These are phyloP conservation scores for Apocynum venetum DNA, from an alignment of 257 asterid species.

Conservation along the genomic window DNA sequence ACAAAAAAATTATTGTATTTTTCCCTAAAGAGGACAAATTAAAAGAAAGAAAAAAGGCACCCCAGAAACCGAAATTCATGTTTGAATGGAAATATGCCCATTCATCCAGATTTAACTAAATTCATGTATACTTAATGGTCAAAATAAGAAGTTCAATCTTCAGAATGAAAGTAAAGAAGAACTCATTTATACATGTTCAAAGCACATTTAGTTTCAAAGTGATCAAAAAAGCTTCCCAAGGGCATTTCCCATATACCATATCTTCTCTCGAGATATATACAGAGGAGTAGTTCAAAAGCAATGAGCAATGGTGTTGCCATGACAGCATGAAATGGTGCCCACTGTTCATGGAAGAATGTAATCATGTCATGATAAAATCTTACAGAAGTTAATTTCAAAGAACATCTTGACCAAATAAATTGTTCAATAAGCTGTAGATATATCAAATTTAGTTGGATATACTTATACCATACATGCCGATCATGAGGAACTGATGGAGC, in stretches of 20 bases:
- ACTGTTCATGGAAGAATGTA: conserved; percentile 48
- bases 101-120: background rate
- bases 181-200: background rate
- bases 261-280: conserved; percentile 65
- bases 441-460: conserved; percentile 10
- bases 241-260: conserved; percentile 46
- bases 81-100: background rate
- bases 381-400: conserved; percentile 1
- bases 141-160: background rate
- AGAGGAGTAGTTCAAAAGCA: conserved; percentile 91
- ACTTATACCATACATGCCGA: conserved; percentile 61
- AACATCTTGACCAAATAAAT: background rate
- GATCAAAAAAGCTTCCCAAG: background rate
- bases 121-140: background rate
- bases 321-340: conserved; percentile 94
- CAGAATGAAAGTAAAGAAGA: background rate
- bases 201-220: background rate
- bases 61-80: background rate
- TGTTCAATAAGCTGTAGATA: background rate
- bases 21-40: background rate
- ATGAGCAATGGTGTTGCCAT: conserved; percentile 84
- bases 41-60: background rate
- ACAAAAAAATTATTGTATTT: background rate
- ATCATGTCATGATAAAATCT: conserved; percentile 18
- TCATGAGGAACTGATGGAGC: conserved; percentile 96